Evolutionary conservation across 495 filamentous ascomycete species (phyloP).

Genomic region (Cercophora newfieldiana): DNA sequence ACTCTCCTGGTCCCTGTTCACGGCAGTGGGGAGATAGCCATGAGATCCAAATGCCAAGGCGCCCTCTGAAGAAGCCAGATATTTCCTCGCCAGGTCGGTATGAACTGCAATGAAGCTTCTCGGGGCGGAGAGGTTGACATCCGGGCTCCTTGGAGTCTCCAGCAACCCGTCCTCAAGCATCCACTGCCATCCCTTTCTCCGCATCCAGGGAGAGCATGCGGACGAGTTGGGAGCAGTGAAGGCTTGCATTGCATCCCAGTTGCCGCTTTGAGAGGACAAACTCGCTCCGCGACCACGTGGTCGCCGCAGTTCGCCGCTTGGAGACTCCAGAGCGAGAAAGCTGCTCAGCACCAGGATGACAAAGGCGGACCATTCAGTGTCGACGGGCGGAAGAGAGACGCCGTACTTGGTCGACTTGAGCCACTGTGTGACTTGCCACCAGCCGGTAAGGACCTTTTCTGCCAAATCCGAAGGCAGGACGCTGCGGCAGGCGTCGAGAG

Average conservation of each 20-base stretch:
- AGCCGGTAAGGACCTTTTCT: slow-evolving; percentile 66
- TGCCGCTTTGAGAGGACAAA: slow-evolving; percentile 20
- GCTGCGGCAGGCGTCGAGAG: slow-evolving; percentile 61
- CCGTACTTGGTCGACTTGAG: slow-evolving; percentile 51
- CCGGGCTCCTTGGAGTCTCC: slow-evolving; percentile 10
- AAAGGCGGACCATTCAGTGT: slow-evolving; percentile 77
- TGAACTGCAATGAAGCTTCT: slow-evolving; percentile 46
- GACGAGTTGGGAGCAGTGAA: slow-evolving; percentile 47
- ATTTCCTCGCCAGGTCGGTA: slow-evolving; percentile 49
- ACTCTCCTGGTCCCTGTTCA: slow-evolving; percentile 50
- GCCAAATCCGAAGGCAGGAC: slow-evolving; percentile 60
- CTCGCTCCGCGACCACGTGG: background rate
- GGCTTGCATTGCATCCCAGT: slow-evolving; percentile 42
- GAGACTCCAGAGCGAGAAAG: slow-evolving; percentile 40
- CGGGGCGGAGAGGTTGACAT: slow-evolving; percentile 23
- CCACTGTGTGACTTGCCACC: slow-evolving; percentile 78
- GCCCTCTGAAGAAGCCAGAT: slow-evolving; percentile 57
- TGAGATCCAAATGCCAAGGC: slow-evolving; percentile 49
- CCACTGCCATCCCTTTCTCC: slow-evolving; percentile 71
- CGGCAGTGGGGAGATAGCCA: slow-evolving; percentile 64
- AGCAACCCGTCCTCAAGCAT: slow-evolving; percentile 56
- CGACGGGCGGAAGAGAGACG: slow-evolving; percentile 34
- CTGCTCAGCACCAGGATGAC: slow-evolving; percentile 66
- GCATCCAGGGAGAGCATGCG: slow-evolving; percentile 65
- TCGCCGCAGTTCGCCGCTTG: background rate